Evolutionary conservation across 495 filamentous ascomycete species (phyloP), one percentile per base, ranked within the genome.

Genomic region (Podospora conica): DNA sequence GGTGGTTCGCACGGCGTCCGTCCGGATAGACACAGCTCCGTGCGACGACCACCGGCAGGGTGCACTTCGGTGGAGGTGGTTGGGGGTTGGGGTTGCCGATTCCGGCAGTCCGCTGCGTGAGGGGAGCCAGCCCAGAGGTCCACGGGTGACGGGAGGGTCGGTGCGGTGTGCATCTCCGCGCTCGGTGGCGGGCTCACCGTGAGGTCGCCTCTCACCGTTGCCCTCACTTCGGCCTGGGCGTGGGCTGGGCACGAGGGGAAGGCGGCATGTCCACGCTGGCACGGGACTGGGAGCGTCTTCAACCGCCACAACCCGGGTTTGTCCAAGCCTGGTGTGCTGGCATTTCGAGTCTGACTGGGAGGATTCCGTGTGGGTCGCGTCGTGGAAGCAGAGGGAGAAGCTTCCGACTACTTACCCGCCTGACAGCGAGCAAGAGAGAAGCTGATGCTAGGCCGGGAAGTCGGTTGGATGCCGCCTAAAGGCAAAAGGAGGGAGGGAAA

Each of bases 391-490:
- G 40, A 40, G 33, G 33, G 33, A 48, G 40, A 48, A 48, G 33
- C 33, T 40, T 40, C 31, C 31, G n/a, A n/a, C n/a, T n/a, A n/a
- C n/a, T n/a, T 40, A 27, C 31, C 33, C 5, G 6, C 33, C 15
- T 3, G 33, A 40, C 31, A 12, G 33, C 33, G 33, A n/a, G n/a
- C n/a, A n/a, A n/a, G n/a, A n/a, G n/a, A n/a, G 15, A 48, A 48
- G 40, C 40, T 48, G 40, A 48, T 48, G 40, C 40, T 48, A 18
- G 40, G n/a, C n/a, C 40, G 6, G 18, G 40, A 9, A 48, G 15
- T 10, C 29, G 11, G 28, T 24, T 33, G 33, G 59, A 40, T 54
- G 61, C 40, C 54, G 61, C 48, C 61, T 63, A 63, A 63, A 61
- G n/a, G 53, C 33, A 33, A 53, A 63, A 57, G 21, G 6, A 57